These are phyloP conservation scores for Flaveria robusta DNA, from an alignment of 129 eudicot genomes.

Conservation along the genomic window DNA sequence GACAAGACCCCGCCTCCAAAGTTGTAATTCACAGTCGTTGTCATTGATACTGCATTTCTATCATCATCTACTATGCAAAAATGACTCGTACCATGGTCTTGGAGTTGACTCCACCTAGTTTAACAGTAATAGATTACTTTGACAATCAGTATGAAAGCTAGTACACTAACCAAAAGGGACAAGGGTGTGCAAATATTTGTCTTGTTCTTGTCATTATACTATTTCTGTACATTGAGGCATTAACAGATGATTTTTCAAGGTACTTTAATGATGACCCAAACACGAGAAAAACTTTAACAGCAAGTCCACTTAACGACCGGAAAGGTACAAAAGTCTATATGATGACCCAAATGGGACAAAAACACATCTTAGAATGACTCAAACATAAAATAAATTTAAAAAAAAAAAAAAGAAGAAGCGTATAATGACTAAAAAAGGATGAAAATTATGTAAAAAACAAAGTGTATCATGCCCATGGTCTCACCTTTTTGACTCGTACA, in stretches of 20 bases:
- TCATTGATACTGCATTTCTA: slow-evolving; percentile 85
- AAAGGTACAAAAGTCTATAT: neutral
- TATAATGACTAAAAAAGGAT: neutral
- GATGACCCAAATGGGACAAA: neutral
- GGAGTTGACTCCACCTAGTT: slow-evolving; percentile 83
- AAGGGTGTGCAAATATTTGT: neutral
- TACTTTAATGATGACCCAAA: neutral
- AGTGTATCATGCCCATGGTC: neutral
- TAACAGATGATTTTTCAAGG: neutral
- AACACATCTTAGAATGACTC: neutral
- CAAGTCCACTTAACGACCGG: too few species aligned
- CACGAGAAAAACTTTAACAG: too few species aligned
- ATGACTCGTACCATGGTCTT: slow-evolving; percentile 92
- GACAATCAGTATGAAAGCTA: neutral
- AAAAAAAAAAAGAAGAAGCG: neutral
- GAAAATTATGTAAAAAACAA: neutral
- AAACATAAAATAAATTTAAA: neutral
- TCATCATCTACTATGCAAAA: slow-evolving; percentile 89
- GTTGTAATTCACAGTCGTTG: slow-evolving; percentile 69
- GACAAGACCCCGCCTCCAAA: slow-evolving; percentile 91
- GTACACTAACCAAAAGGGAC: neutral
- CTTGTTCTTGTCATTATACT: neutral
- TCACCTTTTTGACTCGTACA: neutral
- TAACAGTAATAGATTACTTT: slow-evolving; percentile 1
- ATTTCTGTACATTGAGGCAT: neutral